These are phyloP conservation scores for Fusarium brevicatenulatum DNA, from an alignment of 2,329 filamentous ascomycete species.

Conservation along the genomic window DNA sequence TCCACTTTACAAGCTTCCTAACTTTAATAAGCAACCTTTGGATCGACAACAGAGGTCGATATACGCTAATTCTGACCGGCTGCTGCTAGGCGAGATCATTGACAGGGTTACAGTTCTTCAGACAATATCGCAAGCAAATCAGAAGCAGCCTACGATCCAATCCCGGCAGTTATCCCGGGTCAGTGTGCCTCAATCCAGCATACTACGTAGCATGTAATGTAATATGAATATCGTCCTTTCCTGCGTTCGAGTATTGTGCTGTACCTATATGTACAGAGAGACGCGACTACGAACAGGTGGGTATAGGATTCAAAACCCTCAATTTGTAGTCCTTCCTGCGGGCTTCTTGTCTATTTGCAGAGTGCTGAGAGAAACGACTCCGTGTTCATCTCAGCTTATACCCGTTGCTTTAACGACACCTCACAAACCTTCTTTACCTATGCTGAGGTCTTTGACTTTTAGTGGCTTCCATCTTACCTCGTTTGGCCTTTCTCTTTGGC, in stretches of 20 bases:
- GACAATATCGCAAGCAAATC: constrained; percentile 20
- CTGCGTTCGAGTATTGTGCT: background rate
- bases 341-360: constrained; percentile 3
- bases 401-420: constrained; percentile 17
- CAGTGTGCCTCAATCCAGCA: constrained; percentile 14
- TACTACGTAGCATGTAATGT: background rate
- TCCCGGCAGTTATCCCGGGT: constrained; percentile 30
- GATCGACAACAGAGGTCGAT: background rate
- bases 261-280: background rate
- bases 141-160: constrained; percentile 13
- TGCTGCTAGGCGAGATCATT: constrained; percentile 33
- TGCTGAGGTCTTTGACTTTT: background rate
- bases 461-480: background rate
- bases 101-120: constrained; percentile 19
- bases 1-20: constrained; percentile 26
- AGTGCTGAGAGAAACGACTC: background rate
- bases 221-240: constrained; percentile 6
- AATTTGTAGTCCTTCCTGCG: background rate
- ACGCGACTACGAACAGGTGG: background rate
- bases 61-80: constrained; percentile 23
- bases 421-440: constrained; percentile 15
- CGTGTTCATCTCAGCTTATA: background rate
- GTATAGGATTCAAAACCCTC: background rate
- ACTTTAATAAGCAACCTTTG: background rate
- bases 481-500: background rate